Evolutionary conservation across 495 filamentous ascomycete genomes (phyloP), one percentile per base, ranked within the genome.

Genomic region (Tuber indicum): DNA sequence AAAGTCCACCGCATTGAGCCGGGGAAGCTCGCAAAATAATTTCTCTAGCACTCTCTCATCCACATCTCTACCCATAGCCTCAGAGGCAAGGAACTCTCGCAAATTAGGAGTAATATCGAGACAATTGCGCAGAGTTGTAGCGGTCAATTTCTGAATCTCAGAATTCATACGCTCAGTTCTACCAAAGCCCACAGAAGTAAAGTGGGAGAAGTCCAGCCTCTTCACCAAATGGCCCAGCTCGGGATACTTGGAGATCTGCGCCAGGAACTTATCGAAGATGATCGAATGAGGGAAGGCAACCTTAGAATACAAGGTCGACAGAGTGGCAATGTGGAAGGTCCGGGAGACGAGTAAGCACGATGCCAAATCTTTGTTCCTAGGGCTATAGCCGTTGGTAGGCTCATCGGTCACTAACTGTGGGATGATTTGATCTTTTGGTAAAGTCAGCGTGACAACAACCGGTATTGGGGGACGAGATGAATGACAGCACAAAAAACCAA

Each of bases 271-370:
- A 80, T 90, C 91, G 85, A 94, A 97, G 83, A 95, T 93, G 70
- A 90, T 85, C 21, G 93, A 96, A 85, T 95, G 93, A 8, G 93
- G 93, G 81, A 97, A 91, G 39, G 92, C 94, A 86, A 96, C 92
- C 83, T 92, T 90, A 80, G 89, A 87, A 86, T 96, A 96, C 58
- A 97, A 88, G 69, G 92, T 92, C 70, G 88, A 88, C 44, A 96
- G 86, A 21, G 93, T 95, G 36, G 91, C 91, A 23, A 89, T 88
- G 83, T 95, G 92, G 80, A 96, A 85, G 39, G 90, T 90, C 78
- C 89, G 89, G 1, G 92, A 96, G 17, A 93, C 90, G 45, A 95
- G 86, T 52, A 97, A 86, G 79, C 94, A 89, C 17, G 91, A 89
- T 84, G 95, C 90, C 73, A 96, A 86, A 83, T 97, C 93, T 72